Base-by-base conservation (phyloP, 345 rosid genomes). In the Fremontodendron californicum region DNA sequence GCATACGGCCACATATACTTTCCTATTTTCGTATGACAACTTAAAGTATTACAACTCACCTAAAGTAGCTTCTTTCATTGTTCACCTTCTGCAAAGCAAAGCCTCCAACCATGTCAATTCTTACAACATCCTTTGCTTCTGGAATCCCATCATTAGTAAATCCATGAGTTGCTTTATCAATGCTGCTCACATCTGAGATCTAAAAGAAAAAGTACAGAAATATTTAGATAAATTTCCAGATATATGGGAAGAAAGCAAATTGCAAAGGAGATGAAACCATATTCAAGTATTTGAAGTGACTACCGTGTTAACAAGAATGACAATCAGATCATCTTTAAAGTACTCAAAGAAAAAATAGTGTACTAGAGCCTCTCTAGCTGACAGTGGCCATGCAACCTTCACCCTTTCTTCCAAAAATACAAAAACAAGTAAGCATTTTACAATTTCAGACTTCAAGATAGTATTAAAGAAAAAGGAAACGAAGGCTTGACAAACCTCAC, bases 311-410 rank as follows among this genome's bases (percentile, higher is more conserved):
- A 89, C 0, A 6, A 96, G 78, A 66, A 85, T 87, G 21, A 93
- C 79, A 69, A 90, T 62, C 71, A 96, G 81, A 78, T 86, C 97
- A 75, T 93, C 98, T 85, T 90, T 78, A 58, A 86, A 82, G 86
- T 84, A 88, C 83, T 96, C 94, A 19, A 96, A 89, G 76, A 85
- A 29, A 76, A 86, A 89, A 84, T 77, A 94, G 79, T 94, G 94
- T 75, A 92, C 78, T 51, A 92, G 45, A 18, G 92, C 97, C 85
- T 93, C 98, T 87, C 99, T 87, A 76, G 90, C 78, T 64, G 93
- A 83, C 73, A 96, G 71, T 16, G 97, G 99, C 99, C 99, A 96
- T 9, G 96, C 70, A 73, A 91, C 87, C 93, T 96, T 96, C 93
- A 91, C 80, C 91, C 99, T 96, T 96, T 87, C 90, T 88, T 88